These are phyloP conservation scores for Candida khao-thaluensis DNA, from an alignment of 805 yeast species.

Conservation along the genomic window DNA sequence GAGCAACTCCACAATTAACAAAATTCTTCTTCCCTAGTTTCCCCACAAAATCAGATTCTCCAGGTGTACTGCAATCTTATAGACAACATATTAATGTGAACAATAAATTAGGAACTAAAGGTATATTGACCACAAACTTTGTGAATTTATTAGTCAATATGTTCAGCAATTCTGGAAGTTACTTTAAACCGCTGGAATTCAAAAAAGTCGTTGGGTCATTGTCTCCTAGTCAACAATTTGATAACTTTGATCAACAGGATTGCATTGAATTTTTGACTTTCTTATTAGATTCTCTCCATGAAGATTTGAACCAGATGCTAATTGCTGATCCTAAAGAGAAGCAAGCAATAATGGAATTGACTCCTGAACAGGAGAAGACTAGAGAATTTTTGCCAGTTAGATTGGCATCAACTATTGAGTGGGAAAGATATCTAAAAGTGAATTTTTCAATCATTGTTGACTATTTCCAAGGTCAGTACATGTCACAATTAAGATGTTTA, in stretches of 20 bases:
- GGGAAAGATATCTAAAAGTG: conserved; percentile 82
- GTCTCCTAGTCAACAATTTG: conserved; percentile 57
- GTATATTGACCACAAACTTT: conserved; percentile 69
- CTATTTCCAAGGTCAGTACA: conserved; percentile 84
- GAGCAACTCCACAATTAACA: conserved; percentile 67
- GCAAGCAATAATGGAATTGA: conserved; percentile 43
- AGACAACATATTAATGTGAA: conserved; percentile 66
- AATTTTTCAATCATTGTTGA: conserved; percentile 81
- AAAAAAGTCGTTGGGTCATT: conserved; percentile 67
- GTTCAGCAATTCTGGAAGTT: conserved; percentile 45
- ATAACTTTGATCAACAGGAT: conserved; percentile 76
- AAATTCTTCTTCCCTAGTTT: conserved; percentile 51
- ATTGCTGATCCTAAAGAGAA: conserved; percentile 30
- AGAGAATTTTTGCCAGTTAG: conserved; percentile 75
- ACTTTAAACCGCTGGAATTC: conserved; percentile 61
- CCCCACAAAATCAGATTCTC: conserved; percentile 19
- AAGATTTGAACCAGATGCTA: conserved; percentile 72
- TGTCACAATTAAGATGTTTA: conserved; percentile 73
- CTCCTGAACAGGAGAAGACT: conserved; percentile 61
- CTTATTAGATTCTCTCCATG: conserved; percentile 74
- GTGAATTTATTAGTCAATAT: conserved; percentile 58
- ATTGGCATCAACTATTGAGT: conserved; percentile 82
- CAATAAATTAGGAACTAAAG: conserved; percentile 78
- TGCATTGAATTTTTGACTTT: conserved; percentile 80
- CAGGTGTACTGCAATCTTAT: conserved; percentile 45